phyloP scores from a whole-genome alignment of 345 rosid genomes.

The Noccaea bulbosa region DNA sequence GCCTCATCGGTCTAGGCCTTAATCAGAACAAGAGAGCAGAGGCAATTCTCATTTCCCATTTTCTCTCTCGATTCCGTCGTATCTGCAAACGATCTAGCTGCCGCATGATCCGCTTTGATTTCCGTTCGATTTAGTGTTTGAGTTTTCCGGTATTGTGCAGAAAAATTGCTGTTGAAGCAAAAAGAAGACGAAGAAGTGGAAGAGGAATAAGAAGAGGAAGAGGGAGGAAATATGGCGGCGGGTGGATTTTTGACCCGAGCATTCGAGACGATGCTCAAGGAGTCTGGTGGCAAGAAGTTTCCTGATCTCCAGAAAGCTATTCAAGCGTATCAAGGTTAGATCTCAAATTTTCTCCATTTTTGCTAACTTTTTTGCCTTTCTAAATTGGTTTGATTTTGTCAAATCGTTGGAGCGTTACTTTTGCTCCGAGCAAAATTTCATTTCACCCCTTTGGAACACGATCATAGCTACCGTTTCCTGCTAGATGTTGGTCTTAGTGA shows the following conservation, averaged over 20 bases:
- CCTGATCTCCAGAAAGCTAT: conserved; percentile 90
- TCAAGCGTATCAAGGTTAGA: conserved; percentile 74
- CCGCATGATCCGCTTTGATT: conserved; percentile 15
- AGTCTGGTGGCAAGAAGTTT: conserved; percentile 76
- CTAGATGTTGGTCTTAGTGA: conserved; percentile 13
- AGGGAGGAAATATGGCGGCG: conserved; percentile 61
- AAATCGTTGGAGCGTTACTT: neutral
- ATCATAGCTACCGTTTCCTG: conserved; percentile 20
- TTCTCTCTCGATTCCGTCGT: conserved; percentile 30
- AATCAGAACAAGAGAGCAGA: conserved; percentile 13
- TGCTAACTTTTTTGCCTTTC: neutral
- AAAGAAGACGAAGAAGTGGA: conserved; percentile 7
- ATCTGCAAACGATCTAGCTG: conserved; percentile 15
- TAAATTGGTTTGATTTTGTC: neutral
- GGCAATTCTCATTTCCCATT: conserved; percentile 29
- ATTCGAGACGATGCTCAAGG: conserved; percentile 95
- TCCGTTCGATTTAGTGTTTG: conserved; percentile 20
- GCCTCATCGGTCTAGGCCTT: conserved; percentile 33
- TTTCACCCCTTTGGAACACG: neutral
- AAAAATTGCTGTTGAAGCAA: conserved; percentile 25
- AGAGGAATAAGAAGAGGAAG: neutral
- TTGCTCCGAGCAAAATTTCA: neutral
- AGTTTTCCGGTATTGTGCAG: conserved; percentile 17
- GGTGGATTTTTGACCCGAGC: conserved; percentile 95
- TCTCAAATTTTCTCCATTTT: conserved; percentile 30